These are phyloP conservation scores for Neoboletus subvelutipes DNA, from an alignment of 768 basidiomycete genomes.

Conservation along the genomic window DNA sequence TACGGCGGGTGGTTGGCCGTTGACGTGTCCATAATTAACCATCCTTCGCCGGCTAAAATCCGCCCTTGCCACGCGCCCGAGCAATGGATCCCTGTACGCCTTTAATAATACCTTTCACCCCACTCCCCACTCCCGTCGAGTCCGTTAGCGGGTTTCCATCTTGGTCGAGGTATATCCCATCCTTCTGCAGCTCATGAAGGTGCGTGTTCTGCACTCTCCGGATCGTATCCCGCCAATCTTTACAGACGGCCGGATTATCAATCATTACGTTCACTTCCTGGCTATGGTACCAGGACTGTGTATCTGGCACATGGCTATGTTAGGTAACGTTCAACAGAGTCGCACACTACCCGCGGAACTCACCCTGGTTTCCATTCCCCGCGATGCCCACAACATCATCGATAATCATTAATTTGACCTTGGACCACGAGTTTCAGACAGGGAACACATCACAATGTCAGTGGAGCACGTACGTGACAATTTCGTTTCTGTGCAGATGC, in stretches of 20 bases:
- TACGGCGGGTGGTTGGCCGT: not conserved
- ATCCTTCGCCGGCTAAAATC: constrained; percentile 26
- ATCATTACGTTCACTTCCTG: constrained; percentile 69
- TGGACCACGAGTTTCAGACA: not conserved
- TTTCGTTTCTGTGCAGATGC: constrained; percentile 67
- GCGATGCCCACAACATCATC: constrained; percentile 64
- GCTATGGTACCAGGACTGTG: constrained; percentile 72
- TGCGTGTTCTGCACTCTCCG: constrained; percentile 55
- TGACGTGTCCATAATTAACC: not conserved
- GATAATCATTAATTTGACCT: constrained; percentile 65
- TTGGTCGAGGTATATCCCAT: constrained; percentile 58
- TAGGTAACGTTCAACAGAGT: constrained; percentile 4
- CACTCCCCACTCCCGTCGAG: constrained; percentile 39
- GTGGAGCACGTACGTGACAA: constrained; percentile 50
- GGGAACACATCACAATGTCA: not conserved
- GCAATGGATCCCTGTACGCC: constrained; percentile 43
- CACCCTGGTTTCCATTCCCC: constrained; percentile 70
- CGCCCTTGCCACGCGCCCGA: constrained; percentile 42
- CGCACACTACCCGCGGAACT: not conserved
- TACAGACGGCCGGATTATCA: constrained; percentile 50
- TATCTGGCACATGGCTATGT: constrained; percentile 35
- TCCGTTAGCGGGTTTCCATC: constrained; percentile 42
- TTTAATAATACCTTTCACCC: constrained; percentile 40
- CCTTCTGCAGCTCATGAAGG: constrained; percentile 43
- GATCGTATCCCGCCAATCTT: constrained; percentile 57